phyloP scores from a whole-genome alignment of 495 filamentous ascomycete genomes.

The Aspergillus coremiiformis region DNA sequence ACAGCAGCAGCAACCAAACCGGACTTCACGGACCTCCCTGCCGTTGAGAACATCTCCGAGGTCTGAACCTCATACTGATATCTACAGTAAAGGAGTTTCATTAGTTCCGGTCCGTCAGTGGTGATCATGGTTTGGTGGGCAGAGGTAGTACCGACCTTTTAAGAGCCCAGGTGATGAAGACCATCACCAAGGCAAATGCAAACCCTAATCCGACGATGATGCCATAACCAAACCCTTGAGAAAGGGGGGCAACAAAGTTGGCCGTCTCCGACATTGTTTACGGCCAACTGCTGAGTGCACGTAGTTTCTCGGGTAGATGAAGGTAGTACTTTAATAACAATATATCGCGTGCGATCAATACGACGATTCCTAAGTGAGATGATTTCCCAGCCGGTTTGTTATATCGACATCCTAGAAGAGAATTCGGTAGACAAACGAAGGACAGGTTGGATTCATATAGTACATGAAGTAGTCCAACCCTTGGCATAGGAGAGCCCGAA shows the following conservation, averaged over 20 bases:
- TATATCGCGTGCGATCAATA: not conserved
- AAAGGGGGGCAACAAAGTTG: constrained; percentile 49
- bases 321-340: not conserved
- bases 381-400: no score
- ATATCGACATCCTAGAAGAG: not conserved
- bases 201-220: constrained; percentile 72
- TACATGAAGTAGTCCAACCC: not conserved
- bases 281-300: not conserved
- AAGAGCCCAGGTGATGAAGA: constrained; percentile 71
- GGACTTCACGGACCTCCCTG: constrained; percentile 88
- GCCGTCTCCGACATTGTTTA: constrained; percentile 10
- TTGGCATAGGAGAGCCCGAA: constrained; percentile 14
- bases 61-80: constrained; percentile 95
- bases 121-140: not conserved
- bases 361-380: not conserved
- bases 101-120: not conserved
- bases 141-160: constrained; percentile 42
- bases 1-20: constrained; percentile 94
- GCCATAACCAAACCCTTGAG: constrained; percentile 71
- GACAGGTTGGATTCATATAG: not conserved
- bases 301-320: not conserved
- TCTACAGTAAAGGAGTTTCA: constrained; percentile 25
- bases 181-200: constrained; percentile 74
- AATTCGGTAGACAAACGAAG: not conserved
- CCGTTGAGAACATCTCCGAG: constrained; percentile 95